These are phyloP conservation scores for Penicillium italicum DNA, from an alignment of 2,329 filamentous ascomycete genomes.

Conservation along the genomic window DNA sequence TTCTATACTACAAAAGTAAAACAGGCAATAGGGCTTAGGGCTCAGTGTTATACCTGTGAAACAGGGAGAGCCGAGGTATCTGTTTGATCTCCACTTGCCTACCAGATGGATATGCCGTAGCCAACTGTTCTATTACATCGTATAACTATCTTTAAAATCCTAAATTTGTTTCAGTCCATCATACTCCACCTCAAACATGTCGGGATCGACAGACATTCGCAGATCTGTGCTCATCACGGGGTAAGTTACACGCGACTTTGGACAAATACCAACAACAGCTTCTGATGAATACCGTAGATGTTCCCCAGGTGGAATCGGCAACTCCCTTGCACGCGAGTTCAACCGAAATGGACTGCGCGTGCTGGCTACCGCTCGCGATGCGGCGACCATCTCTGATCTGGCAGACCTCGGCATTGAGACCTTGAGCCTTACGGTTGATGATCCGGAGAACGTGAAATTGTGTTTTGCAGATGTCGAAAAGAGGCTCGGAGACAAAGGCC, in stretches of 20 bases:
- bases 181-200: slow-evolving; percentile 15
- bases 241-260: slow-evolving; percentile 26
- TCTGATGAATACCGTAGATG: slow-evolving; percentile 22
- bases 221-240: slow-evolving; percentile 44
- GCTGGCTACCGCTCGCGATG: slow-evolving; percentile 56
- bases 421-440: slow-evolving; percentile 53
- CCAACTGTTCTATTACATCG: background rate
- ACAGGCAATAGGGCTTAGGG: slow-evolving; percentile 23
- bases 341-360: slow-evolving; percentile 52
- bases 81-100: background rate
- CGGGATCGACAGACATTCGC: slow-evolving; percentile 28
- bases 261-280: background rate
- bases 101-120: background rate
- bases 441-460: slow-evolving; percentile 46
- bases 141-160: background rate
- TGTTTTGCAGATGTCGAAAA: slow-evolving; percentile 48
- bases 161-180: background rate
- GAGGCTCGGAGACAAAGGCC: slow-evolving; percentile 45
- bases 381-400: slow-evolving; percentile 48
- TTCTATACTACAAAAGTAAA: background rate
- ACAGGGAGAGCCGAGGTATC: slow-evolving; percentile 12
- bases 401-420: slow-evolving; percentile 53
- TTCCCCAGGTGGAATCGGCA: slow-evolving; percentile 55
- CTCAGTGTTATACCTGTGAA: background rate
- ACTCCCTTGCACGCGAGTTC: slow-evolving; percentile 57